Evolutionary conservation across 345 rosid species (phyloP), one percentile per base, ranked within the genome.

Genomic region (Eucalyptus microcorys): DNA sequence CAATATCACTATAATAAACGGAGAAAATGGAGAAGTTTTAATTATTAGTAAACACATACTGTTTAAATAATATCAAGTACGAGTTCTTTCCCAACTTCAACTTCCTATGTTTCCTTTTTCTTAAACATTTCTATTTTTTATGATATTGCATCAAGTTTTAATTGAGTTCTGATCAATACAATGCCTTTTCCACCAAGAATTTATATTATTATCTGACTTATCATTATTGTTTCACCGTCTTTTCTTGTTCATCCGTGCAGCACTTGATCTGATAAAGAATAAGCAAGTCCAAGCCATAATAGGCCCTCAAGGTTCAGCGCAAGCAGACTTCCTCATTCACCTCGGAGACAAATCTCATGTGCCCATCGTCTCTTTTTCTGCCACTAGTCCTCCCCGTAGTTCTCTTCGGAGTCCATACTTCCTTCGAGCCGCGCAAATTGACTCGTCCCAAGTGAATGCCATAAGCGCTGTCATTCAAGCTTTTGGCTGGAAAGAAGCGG

Each of bases 101-200:
- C 21, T 21, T 49, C 53, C 53, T 14, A 49, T 15, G 53, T 21
- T 49, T 15, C 19, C 53, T 49, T 49, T 21, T 15, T 49, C 53
- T 49, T 49, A 53, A 53, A 8, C 53, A 49, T 49, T 7, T 5
- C 5, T 49, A 49, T 15, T 15, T 49, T 49, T 49, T 5, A 49
- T 49, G 16, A 49, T 3, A 49, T 14, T 49, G 17, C 53, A 49
- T 7, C 53, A 0, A 49, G 53, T 49, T 49, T 49, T 49, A 21
- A 49, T 0, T 16, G 53, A 3, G 21, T 49, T 16, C 53, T 49
- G 53, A 14, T 5, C 7, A 49, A 49, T 2, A 2, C 14, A 0
- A 50, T 7, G 53, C 53, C 21, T 16, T 50, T 15, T 50, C 53
- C 53, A 16, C 30, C n/a, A n/a, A 64, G 76, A 14, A n/a, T 64